phyloP scores from a whole-genome alignment of 2,329 filamentous ascomycete genomes.

The Colletotrichum lindemuthianum region DNA sequence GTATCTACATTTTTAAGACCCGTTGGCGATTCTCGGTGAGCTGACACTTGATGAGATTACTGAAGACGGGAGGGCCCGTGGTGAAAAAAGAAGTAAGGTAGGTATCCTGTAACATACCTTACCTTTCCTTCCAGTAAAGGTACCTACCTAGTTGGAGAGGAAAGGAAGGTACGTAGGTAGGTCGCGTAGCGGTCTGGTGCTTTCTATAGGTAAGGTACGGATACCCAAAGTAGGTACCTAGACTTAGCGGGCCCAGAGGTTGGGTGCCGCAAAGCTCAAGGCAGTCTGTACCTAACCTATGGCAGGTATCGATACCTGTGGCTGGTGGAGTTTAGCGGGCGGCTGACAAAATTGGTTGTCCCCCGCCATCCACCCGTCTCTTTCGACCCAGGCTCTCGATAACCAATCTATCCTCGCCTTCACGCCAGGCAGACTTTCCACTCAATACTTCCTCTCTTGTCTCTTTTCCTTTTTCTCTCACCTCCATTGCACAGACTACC shows the following conservation, averaged over 20 bases:
- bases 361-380: constrained; percentile 38
- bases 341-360: constrained; percentile 39
- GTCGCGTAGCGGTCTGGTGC: neutral
- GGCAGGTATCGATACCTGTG: constrained; percentile 36
- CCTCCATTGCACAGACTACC: constrained; percentile 13
- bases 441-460: constrained; percentile 17
- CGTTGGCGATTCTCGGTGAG: no score
- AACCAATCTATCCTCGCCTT: constrained; percentile 32
- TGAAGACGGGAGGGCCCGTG: no score
- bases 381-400: constrained; percentile 22
- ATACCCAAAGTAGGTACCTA: neutral
- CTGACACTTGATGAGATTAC: no score
- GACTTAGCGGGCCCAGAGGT: neutral
- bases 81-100: no score
- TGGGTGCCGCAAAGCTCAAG: neutral
- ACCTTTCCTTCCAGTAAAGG: neutral
- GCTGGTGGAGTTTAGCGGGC: constrained; percentile 36
- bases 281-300: constrained; percentile 1
- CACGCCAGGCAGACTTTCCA: constrained; percentile 31
- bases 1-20: no score
- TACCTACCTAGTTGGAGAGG: neutral
- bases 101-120: neutral
- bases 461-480: constrained; percentile 14
- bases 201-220: neutral
- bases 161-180: neutral